Conservation (phyloP, 2,329 filamentous ascomycete genomes). For the Verticillium longisporum region DNA sequence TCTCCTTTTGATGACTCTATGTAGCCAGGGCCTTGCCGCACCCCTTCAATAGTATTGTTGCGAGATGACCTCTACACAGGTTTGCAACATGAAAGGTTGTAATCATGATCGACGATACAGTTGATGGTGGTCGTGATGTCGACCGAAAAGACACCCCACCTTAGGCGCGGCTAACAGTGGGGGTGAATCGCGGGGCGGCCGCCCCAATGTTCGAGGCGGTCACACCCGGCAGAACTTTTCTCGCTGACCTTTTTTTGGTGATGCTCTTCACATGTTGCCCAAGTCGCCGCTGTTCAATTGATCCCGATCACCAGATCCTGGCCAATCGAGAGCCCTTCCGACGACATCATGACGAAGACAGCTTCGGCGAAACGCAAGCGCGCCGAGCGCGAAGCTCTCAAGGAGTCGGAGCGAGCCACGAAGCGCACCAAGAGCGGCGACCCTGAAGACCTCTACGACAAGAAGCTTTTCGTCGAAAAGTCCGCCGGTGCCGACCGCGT, state of each 20-base stretch:
- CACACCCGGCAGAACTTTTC: slow-evolving; percentile 6
- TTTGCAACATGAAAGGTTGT: no score
- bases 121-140: no score
- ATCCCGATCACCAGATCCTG: background rate
- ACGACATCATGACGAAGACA: slow-evolving; percentile 10
- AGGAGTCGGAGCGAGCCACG: slow-evolving; percentile 7
- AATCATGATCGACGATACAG: no score
- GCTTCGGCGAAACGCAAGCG: slow-evolving; percentile 13
- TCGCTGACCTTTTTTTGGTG: slow-evolving; percentile 8
- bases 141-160: background rate
- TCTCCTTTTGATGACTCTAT: no score
- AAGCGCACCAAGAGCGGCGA: slow-evolving; percentile 21
- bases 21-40: no score
- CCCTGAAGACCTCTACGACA: slow-evolving; percentile 22
- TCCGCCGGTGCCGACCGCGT: slow-evolving; percentile 46
- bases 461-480: slow-evolving; percentile 42
- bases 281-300: background rate
- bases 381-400: slow-evolving; percentile 13
- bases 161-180: background rate
- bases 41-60: no score
- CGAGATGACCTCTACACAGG: no score
- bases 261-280: background rate
- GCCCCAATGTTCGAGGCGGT: slow-evolving; percentile 3
- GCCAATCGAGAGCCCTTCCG: background rate
- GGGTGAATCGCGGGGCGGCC: background rate